A percentile compares a stretch with the other conserved stretches of the same genome.
Conservation (phyloP, 208 protist genomes). For the Angomonas ambiguus region DNA sequence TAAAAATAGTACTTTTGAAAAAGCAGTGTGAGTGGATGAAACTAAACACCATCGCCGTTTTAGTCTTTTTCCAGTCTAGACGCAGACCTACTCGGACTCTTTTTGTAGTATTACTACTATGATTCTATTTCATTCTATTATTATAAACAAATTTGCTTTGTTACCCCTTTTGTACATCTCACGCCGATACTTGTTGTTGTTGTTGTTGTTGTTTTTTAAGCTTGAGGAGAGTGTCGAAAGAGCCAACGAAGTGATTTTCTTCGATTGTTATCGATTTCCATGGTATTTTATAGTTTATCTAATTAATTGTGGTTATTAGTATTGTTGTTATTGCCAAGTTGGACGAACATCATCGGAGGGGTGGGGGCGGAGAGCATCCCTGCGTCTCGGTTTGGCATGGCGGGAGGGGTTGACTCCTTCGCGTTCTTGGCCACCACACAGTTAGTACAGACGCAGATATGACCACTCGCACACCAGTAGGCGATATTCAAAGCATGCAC, state of each 20-base stretch:
- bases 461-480: constrained; percentile 39
- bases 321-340: neutral
- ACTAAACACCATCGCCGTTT: no score
- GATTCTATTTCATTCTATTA: no score
- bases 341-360: neutral
- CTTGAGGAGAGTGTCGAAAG: neutral
- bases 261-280: no score
- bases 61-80: no score
- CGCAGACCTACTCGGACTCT: no score
- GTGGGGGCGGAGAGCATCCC: neutral
- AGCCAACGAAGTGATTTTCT: no score
- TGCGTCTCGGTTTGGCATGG: neutral
- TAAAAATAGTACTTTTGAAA: no score
- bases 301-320: constrained; percentile 3
- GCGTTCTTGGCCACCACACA: constrained; percentile 12
- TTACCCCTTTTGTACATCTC: no score
- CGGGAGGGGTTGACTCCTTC: neutral
- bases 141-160: no score
- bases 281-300: constrained; percentile 4
- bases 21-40: no score
- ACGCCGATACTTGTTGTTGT: constrained; percentile 20
- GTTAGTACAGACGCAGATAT: constrained; percentile 34
- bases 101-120: no score
- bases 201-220: constrained; percentile 15
- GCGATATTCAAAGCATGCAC: constrained; percentile 19